Percentiles rank a stretch among this genome's conserved stretches.
Evolutionary conservation across 2,329 filamentous ascomycete genomes (phyloP).

Genomic region (Boeremia exigua): DNA sequence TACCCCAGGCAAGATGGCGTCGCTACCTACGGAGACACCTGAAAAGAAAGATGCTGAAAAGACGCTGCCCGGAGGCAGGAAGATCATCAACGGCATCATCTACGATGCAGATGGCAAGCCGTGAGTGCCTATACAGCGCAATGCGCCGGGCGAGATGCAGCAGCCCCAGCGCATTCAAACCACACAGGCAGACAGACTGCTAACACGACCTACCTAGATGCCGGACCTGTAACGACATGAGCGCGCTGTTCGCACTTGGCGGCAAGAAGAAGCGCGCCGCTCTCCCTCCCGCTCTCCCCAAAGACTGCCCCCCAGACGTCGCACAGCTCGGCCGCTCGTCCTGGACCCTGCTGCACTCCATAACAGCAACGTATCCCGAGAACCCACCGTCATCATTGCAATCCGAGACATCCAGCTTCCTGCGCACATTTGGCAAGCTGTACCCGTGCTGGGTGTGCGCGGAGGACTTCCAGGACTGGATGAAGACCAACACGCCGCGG

Average conservation of each 20-base stretch:
- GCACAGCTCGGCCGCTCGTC: conserved; percentile 83
- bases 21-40: conserved; percentile 26
- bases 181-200: neutral
- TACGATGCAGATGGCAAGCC: conserved; percentile 84
- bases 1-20: conserved; percentile 27
- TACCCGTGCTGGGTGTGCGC: conserved; percentile 98
- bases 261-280: conserved; percentile 26
- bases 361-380: conserved; percentile 85
- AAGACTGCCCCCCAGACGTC: conserved; percentile 89
- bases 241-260: conserved; percentile 61
- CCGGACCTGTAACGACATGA: conserved; percentile 70
- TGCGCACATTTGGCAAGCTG: conserved; percentile 79
- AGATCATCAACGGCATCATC: conserved; percentile 73
- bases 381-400: conserved; percentile 73
- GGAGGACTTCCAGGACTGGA: conserved; percentile 85
- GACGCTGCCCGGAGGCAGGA: conserved; percentile 52
- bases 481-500: conserved; percentile 72
- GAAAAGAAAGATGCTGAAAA: conserved; percentile 37
- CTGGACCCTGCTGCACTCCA: conserved; percentile 92
- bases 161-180: neutral
- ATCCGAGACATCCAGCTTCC: conserved; percentile 76
- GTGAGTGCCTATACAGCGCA: conserved; percentile 58
- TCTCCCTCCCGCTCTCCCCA: conserved; percentile 43
- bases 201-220: conserved; percentile 58
- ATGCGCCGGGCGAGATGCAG: conserved; percentile 22